phyloP scores from a whole-genome alignment of 371 early-diverging fungal genomes.

The Coemansia sp. region DNA sequence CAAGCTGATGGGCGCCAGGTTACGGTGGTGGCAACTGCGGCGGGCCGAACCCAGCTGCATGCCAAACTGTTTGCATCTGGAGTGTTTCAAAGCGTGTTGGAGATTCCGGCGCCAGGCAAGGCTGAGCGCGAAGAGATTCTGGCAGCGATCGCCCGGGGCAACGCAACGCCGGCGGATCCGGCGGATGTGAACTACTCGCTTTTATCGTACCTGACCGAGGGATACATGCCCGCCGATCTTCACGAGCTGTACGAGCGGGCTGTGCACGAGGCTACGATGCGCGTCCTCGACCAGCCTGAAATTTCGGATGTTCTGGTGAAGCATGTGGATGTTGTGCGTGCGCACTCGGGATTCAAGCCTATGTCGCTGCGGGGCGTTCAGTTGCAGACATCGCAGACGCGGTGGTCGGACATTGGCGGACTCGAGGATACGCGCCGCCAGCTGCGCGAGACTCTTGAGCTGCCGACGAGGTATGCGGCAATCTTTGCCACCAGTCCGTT shows the following conservation, averaged over 20 bases:
- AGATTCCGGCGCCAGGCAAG: conserved; percentile 45
- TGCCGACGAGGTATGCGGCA: conserved; percentile 90
- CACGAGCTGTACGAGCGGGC: conserved; percentile 78
- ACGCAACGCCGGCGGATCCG: conserved; percentile 44
- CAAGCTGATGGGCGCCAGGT: conserved; percentile 10
- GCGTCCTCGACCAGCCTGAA: conserved; percentile 38
- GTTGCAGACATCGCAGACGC: conserved; percentile 71
- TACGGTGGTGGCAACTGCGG: conserved; percentile 51
- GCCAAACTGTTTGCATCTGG: conserved; percentile 22
- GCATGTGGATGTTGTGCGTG: conserved; percentile 70
- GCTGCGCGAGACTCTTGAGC: conserved; percentile 88
- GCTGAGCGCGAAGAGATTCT: conserved; percentile 56
- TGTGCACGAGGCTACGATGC: conserved; percentile 77
- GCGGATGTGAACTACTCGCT: conserved; percentile 65
- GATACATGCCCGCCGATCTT: conserved; percentile 84
- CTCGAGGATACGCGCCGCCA: conserved; percentile 76
- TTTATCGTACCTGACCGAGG: conserved; percentile 83
- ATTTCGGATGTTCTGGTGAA: conserved; percentile 47
- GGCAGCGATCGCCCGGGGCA: conserved; percentile 58
- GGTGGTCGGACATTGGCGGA: conserved; percentile 92
- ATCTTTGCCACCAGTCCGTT: conserved; percentile 87
- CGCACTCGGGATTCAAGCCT: conserved; percentile 79
- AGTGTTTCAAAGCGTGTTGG: conserved; percentile 28
- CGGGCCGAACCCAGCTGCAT: conserved; percentile 38
- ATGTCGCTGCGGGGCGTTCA: conserved; percentile 79